Percentiles rank a stretch among this genome's conserved stretches.
phyloP scores from a whole-genome alignment of 2,329 filamentous ascomycete genomes.

The Orbilia javanica region DNA sequence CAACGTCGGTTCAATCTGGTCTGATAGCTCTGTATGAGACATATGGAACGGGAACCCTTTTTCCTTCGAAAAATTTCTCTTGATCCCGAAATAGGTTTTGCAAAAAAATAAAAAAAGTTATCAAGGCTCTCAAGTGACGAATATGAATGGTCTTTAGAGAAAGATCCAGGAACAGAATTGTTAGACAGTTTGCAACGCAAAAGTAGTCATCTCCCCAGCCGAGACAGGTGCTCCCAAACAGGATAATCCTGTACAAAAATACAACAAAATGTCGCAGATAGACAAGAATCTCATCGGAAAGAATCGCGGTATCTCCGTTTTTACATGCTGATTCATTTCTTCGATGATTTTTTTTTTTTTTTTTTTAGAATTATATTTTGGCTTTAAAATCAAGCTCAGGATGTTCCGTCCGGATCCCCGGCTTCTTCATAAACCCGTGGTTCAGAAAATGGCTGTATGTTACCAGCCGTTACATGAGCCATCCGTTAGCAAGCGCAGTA shows the following conservation, averaged over 20 bases:
- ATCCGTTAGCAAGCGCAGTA: too few species aligned
- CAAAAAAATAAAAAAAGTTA: not conserved
- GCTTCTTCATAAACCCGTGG: too few species aligned
- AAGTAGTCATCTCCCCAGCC: not conserved
- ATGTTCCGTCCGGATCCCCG: too few species aligned
- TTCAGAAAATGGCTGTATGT: too few species aligned
- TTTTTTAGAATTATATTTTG: not conserved
- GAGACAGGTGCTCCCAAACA: too few species aligned
- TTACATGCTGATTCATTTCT: too few species aligned
- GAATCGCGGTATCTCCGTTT: not conserved
- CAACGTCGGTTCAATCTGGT: conserved; percentile 4
- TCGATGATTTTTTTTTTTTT: too few species aligned
- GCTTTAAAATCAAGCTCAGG: too few species aligned
- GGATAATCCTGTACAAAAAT: not conserved
- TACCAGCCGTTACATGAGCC: too few species aligned
- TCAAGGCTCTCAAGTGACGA: not conserved
- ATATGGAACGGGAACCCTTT: not conserved
- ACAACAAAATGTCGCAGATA: not conserved
- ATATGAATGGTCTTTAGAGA: not conserved
- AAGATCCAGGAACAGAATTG: not conserved
- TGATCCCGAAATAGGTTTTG: not conserved
- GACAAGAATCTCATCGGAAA: not conserved
- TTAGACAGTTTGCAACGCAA: not conserved
- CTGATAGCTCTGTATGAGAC: not conserved
- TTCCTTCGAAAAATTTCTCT: not conserved